phyloP scores from a whole-genome alignment of 805 yeast genomes.

The Tetrapisispora namnaoensis region DNA sequence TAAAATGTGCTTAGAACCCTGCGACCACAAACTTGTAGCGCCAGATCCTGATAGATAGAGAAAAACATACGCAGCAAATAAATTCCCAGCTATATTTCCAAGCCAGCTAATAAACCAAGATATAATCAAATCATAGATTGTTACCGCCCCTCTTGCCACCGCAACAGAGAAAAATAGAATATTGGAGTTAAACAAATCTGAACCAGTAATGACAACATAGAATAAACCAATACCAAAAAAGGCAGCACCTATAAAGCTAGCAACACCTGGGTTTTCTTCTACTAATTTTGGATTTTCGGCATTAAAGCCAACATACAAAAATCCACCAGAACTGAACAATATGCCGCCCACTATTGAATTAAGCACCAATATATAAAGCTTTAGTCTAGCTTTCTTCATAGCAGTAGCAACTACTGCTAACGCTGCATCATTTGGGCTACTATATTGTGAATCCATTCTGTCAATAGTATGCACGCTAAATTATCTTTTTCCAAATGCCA shows the following conservation, averaged over 20 bases:
- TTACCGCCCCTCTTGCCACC: conserved; percentile 57
- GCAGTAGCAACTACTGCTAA: conserved; percentile 77
- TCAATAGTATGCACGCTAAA: too few species aligned
- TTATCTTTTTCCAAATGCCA: too few species aligned
- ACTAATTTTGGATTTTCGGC: conserved; percentile 39
- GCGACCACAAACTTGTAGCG: conserved; percentile 31
- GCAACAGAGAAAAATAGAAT: conserved; percentile 64
- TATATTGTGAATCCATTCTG: conserved; percentile 41
- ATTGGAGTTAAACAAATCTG: conserved; percentile 68
- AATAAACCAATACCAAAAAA: conserved; percentile 65
- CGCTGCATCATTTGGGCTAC: conserved; percentile 75
- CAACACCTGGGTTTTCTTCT: conserved; percentile 40
- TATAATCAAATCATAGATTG: conserved; percentile 48
- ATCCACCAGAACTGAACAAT: conserved; percentile 61
- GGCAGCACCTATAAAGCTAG: conserved; percentile 47
- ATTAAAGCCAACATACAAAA: conserved; percentile 51
- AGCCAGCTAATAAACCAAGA: conserved; percentile 63
- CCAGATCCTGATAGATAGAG: conserved; percentile 48
- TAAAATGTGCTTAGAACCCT: conserved; percentile 40
- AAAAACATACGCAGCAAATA: conserved; percentile 58
- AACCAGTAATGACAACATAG: conserved; percentile 66
- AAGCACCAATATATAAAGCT: conserved; percentile 46
- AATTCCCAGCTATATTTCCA: conserved; percentile 52
- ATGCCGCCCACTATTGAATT: conserved; percentile 65
- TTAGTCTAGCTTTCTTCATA: conserved; percentile 70